Percentiles rank a stretch among this genome's conserved stretches.
Conservation (phyloP, 2,329 filamentous ascomycete species). For the Fusarium sp. region DNA sequence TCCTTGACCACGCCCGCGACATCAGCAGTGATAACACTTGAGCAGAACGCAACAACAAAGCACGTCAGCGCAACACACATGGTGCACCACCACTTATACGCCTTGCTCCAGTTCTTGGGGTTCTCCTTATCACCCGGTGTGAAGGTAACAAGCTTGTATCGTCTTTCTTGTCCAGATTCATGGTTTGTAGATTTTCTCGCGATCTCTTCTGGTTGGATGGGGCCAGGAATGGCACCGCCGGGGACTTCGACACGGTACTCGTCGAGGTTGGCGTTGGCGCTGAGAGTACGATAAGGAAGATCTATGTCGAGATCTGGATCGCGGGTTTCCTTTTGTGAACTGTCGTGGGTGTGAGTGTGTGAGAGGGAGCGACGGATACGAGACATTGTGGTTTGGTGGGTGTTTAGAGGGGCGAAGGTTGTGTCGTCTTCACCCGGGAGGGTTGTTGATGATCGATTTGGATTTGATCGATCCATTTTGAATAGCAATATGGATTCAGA, state of each 20-base stretch:
- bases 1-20: constrained; percentile 70
- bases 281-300: constrained; percentile 74
- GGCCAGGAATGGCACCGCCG: constrained; percentile 69
- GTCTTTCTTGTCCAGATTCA: constrained; percentile 35
- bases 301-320: constrained; percentile 62
- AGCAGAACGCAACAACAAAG: constrained; percentile 78
- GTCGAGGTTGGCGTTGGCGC: constrained; percentile 67
- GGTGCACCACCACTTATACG: constrained; percentile 84
- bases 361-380: constrained; percentile 42
- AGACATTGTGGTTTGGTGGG: constrained; percentile 24
- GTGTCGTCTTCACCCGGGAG: constrained; percentile 27
- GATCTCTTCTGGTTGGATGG: constrained; percentile 42
- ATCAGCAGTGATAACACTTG: constrained; percentile 82
- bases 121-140: constrained; percentile 77
- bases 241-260: constrained; percentile 75
- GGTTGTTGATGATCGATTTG: constrained; percentile 34
- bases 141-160: constrained; percentile 71
- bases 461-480: constrained; percentile 24
- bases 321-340: constrained; percentile 48
- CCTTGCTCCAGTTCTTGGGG: constrained; percentile 86
- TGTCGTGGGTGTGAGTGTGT: constrained; percentile 17
- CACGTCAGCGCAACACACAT: constrained; percentile 84
- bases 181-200: constrained; percentile 32
- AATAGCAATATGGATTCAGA: not conserved
- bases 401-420: constrained; percentile 41